Base-by-base conservation (phyloP, 495 filamentous ascomycete species). In the Annulohypoxylon maeteangense region DNA sequence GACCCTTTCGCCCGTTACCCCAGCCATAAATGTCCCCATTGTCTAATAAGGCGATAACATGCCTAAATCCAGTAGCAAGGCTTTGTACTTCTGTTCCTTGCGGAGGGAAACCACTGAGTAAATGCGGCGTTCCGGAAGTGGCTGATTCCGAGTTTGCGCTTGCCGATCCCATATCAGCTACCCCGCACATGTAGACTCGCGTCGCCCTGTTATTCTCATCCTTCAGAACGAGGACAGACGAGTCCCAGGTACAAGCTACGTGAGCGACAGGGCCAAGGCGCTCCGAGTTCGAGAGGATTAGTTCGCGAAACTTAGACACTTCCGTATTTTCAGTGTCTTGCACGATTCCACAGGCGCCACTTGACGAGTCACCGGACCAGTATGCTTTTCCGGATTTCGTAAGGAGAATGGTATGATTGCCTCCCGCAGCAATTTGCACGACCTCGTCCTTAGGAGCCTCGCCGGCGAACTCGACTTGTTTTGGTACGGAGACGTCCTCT, bases 11-110 rank as follows among this genome's bases (percentile, higher is more conserved):
- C 5, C 89, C 88, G 67, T 83, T 90, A 1, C 95, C 95, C 95
- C 95, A 98, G 2, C 94, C 95, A 77, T 90, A 97, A 1, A 90
- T 90, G 1, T 90, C 83, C 2, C 93, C 94, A 76, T 90, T 90
- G 27, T 84, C 85, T 0, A 97, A 79, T 4, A 97, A 86, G 3
- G 84, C 88, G 16, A 94, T 88, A 0, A 88, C 86, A 75, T 99
- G 95, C 14, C 86, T 85, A 82, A 96, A 90, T n/a, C 91, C 86
- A 45, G 91, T 90, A 0, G 89, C 80, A 10, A 98, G 67, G 42
- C 88, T 81, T 0, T 82, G 74, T 4, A 97, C 74, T 1, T 74
- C 63, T 2, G 81, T 83, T 0, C 78, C 84, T 2, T 65, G 3
- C 0, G 88, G 90, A 5, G 90, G 91, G 67, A 97, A 94, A 62